Evolutionary conservation across 345 rosid genomes (phyloP).

Genomic region (Aquilaria malaccensis): DNA sequence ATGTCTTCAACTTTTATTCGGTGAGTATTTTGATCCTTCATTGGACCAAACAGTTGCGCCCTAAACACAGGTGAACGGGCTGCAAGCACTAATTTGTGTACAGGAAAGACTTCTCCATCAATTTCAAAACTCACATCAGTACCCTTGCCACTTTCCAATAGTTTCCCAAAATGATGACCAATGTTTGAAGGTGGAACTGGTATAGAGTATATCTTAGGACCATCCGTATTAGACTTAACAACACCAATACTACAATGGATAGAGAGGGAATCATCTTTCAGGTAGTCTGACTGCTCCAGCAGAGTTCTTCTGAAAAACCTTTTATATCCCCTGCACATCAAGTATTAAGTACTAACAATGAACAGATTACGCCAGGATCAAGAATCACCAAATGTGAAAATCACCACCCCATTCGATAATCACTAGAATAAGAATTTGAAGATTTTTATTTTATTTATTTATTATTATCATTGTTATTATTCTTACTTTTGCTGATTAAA

Average conservation of each 20-base stretch:
- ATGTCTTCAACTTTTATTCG: constrained; percentile 43
- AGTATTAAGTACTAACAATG: constrained; percentile 7
- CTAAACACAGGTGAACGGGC: constrained; percentile 48
- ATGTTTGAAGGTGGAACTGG: constrained; percentile 32
- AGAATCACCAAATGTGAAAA: too few relatives aligned
- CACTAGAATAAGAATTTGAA: too few relatives aligned
- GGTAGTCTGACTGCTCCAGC: constrained; percentile 41
- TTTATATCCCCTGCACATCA: constrained; percentile 43
- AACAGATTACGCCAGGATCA: not conserved
- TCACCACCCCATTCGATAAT: too few relatives aligned
- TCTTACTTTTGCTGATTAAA: too few relatives aligned
- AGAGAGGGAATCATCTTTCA: constrained; percentile 41
- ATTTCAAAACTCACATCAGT: constrained; percentile 47
- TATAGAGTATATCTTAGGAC: constrained; percentile 36
- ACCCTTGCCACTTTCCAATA: constrained; percentile 39
- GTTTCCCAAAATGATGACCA: constrained; percentile 33
- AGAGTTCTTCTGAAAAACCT: constrained; percentile 42
- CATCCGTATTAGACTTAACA: constrained; percentile 44
- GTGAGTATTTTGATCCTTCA: constrained; percentile 48
- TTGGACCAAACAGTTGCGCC: constrained; percentile 55
- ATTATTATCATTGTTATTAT: too few relatives aligned
- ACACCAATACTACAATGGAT: constrained; percentile 48
- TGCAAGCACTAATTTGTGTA: constrained; percentile 48
- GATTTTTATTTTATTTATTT: too few relatives aligned
- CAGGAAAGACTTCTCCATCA: constrained; percentile 38